Percentiles rank a stretch among this genome's conserved stretches.
phyloP scores from a whole-genome alignment of 192 early-diverging fungal genomes.

The Entomortierella chlamydospora region DNA sequence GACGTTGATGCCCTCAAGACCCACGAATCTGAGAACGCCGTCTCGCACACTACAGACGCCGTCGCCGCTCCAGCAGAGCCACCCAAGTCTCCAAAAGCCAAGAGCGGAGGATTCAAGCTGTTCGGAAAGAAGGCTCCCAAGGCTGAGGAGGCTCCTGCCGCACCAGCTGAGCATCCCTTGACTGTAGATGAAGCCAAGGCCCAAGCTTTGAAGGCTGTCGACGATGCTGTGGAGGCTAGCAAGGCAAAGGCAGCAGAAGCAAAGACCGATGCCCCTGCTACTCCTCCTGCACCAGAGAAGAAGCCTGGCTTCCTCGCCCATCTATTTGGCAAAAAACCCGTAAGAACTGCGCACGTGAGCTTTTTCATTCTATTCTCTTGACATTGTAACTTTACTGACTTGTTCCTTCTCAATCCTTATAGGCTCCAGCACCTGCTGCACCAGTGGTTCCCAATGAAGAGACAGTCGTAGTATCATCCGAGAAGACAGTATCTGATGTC shows the following conservation, averaged over 20 bases:
- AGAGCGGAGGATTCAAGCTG: constrained; percentile 52
- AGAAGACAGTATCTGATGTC: constrained; percentile 44
- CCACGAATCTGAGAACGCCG: constrained; percentile 50
- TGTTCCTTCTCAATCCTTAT: background rate
- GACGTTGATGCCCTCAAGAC: constrained; percentile 55
- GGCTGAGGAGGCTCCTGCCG: constrained; percentile 26
- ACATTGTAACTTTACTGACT: background rate
- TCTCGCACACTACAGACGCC: constrained; percentile 51
- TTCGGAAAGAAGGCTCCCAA: constrained; percentile 52
- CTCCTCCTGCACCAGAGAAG: constrained; percentile 43
- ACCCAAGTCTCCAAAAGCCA: constrained; percentile 47
- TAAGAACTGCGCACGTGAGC: constrained; percentile 6
- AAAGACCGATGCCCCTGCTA: constrained; percentile 25
- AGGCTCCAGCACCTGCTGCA: constrained; percentile 36
- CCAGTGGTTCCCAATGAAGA: constrained; percentile 37
- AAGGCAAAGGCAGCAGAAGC: constrained; percentile 47
- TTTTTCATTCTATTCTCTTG: background rate
- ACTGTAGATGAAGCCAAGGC: constrained; percentile 49
- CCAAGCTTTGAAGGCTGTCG: constrained; percentile 47
- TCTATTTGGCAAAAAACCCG: constrained; percentile 47
- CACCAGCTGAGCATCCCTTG: constrained; percentile 21
- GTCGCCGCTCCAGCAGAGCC: constrained; percentile 27
- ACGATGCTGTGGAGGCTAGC: constrained; percentile 49
- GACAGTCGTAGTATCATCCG: constrained; percentile 43
- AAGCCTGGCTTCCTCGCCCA: constrained; percentile 44